These are phyloP conservation scores for Fusarium sterilihyphosum DNA, from an alignment of 2,329 filamentous ascomycete genomes.

Conservation along the genomic window DNA sequence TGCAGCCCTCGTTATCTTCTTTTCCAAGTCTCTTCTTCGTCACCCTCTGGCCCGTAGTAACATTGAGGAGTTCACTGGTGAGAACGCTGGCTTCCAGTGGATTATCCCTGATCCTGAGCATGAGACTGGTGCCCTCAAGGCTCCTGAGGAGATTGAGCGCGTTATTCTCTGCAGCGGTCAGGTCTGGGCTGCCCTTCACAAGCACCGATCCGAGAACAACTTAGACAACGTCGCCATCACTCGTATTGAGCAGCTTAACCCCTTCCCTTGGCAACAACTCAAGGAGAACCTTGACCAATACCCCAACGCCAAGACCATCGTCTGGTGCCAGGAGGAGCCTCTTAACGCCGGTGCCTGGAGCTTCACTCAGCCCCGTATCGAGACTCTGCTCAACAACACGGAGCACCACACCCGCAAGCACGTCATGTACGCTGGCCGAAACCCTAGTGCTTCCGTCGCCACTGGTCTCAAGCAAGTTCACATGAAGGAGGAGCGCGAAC, in stretches of 20 bases:
- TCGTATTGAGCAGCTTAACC: slow-evolving; percentile 96
- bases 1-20: slow-evolving; percentile 89
- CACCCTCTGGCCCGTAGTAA: slow-evolving; percentile 90
- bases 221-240: slow-evolving; percentile 94
- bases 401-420: slow-evolving; percentile 93
- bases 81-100: slow-evolving; percentile 91
- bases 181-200: slow-evolving; percentile 89
- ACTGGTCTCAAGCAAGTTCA: slow-evolving; percentile 91
- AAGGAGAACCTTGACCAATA: slow-evolving; percentile 97
- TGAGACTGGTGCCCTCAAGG: slow-evolving; percentile 76
- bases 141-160: slow-evolving; percentile 88
- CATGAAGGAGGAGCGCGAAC: slow-evolving; percentile 89
- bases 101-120: slow-evolving; percentile 93
- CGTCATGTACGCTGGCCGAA: slow-evolving; percentile 95
- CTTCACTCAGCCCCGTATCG: slow-evolving; percentile 96
- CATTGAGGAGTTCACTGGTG: slow-evolving; percentile 89
- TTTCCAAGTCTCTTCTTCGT: slow-evolving; percentile 95
- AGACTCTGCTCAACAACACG: slow-evolving; percentile 94
- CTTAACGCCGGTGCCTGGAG: slow-evolving; percentile 97
- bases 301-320: slow-evolving; percentile 96
- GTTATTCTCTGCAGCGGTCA: slow-evolving; percentile 95
- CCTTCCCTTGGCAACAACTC: slow-evolving; percentile 97
- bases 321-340: slow-evolving; percentile 98
- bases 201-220: slow-evolving; percentile 87
- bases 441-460: slow-evolving; percentile 92